Evolutionary conservation across 2,329 filamentous ascomycete genomes (phyloP).

Genomic region (Diaporthe eres): DNA sequence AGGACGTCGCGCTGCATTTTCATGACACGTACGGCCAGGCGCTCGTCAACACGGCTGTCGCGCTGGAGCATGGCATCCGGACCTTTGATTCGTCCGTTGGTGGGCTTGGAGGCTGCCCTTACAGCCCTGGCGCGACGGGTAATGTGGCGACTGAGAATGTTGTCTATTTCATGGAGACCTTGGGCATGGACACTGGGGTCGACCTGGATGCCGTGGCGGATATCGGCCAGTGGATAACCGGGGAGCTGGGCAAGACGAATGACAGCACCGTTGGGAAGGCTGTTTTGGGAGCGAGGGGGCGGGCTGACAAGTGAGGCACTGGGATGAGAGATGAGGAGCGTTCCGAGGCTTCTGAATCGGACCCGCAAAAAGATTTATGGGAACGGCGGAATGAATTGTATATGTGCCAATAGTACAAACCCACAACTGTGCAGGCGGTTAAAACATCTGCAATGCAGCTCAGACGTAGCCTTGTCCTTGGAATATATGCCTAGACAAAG

Average conservation of each 20-base stretch:
- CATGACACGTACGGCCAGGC: conserved; percentile 92
- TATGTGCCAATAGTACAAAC: neutral
- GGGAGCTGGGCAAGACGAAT: conserved; percentile 73
- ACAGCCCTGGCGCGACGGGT: conserved; percentile 86
- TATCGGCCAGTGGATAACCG: conserved; percentile 80
- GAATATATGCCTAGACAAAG: neutral
- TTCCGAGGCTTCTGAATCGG: neutral
- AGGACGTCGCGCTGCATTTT: conserved; percentile 86
- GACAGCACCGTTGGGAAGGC: conserved; percentile 78
- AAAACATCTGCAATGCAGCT: neutral
- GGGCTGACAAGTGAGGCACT: neutral
- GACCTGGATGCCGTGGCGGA: conserved; percentile 76
- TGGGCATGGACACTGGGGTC: conserved; percentile 82
- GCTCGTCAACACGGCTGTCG: conserved; percentile 84
- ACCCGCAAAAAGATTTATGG: neutral
- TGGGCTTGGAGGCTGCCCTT: conserved; percentile 87
- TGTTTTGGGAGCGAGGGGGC: conserved; percentile 64
- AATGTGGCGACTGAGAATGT: conserved; percentile 90
- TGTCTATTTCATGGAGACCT: conserved; percentile 81
- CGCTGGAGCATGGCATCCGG: conserved; percentile 81
- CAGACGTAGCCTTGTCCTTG: neutral
- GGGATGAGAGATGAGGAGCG: neutral
- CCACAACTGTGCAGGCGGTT: neutral
- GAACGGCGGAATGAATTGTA: neutral
- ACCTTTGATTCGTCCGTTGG: conserved; percentile 86